Evolutionary conservation across 352 stramenopile species (phyloP).

Genomic region (Plasmopara viticola): DNA sequence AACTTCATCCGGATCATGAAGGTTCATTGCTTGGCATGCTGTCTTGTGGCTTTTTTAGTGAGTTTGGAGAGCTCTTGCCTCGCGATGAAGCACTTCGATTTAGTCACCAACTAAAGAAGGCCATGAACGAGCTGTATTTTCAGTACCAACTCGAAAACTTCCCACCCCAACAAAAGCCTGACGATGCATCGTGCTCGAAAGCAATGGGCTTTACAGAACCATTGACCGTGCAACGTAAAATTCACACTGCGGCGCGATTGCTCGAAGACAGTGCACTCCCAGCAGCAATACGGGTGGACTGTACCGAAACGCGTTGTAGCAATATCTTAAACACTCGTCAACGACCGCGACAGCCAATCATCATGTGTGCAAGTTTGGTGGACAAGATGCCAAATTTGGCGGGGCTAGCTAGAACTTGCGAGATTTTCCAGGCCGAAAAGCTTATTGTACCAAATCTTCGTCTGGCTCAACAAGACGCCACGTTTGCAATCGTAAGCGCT

Average conservation of each 20-base stretch:
- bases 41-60: constrained; percentile 51
- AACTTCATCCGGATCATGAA: constrained; percentile 61
- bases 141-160: constrained; percentile 1
- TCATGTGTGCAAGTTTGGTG: constrained; percentile 84
- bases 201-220: not conserved
- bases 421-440: constrained; percentile 91
- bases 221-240: constrained; percentile 69
- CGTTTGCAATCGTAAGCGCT: constrained; percentile 89
- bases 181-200: not conserved
- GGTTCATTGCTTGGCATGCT: constrained; percentile 69
- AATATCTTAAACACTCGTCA: constrained; percentile 42
- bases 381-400: constrained; percentile 95
- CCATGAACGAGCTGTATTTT: not conserved
- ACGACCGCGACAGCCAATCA: constrained; percentile 50
- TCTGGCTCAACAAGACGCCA: constrained; percentile 72
- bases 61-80: constrained; percentile 70
- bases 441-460: constrained; percentile 87
- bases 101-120: constrained; percentile 60
- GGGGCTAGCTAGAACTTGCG: constrained; percentile 89
- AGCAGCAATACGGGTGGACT: constrained; percentile 33
- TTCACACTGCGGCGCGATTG: constrained; percentile 55
- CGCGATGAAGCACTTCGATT: constrained; percentile 47
- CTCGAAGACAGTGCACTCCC: constrained; percentile 58
- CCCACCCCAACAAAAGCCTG: not conserved
- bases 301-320: constrained; percentile 16